Conservation (phyloP, 768 basidiomycete genomes). For the Infundibulicybe gibba region DNA sequence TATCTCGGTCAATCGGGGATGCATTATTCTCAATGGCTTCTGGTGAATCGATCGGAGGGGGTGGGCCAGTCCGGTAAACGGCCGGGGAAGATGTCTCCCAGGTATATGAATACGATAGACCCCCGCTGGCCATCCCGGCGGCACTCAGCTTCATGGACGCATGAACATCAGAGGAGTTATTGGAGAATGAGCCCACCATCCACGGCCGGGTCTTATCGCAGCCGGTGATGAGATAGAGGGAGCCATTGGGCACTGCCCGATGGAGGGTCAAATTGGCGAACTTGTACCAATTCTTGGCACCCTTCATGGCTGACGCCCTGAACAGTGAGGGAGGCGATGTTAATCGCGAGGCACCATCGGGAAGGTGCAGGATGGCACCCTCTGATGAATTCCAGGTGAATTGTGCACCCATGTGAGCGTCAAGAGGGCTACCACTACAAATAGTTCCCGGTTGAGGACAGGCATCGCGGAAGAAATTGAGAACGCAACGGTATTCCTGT, state of each 20-base stretch:
- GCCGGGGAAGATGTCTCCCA: constrained; percentile 10
- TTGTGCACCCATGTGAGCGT: constrained; percentile 3
- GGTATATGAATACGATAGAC: constrained; percentile 6
- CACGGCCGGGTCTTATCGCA: constrained; percentile 14
- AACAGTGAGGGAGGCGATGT: constrained; percentile 9
- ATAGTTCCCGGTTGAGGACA: neutral
- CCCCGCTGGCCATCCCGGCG: neutral
- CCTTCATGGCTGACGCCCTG: constrained; percentile 3
- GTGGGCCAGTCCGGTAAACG: constrained; percentile 9
- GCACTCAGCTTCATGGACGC: constrained; percentile 7
- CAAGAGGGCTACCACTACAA: constrained; percentile 1
- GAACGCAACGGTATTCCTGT: constrained; percentile 8
- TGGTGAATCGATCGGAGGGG: constrained; percentile 3
- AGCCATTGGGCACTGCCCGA: constrained; percentile 10
- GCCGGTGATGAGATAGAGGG: constrained; percentile 16
- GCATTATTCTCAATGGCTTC: constrained; percentile 1
- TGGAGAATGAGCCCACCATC: constrained; percentile 10
- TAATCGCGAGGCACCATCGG: constrained; percentile 8
- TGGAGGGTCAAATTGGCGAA: constrained; percentile 8
- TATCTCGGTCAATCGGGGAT: constrained; percentile 5
- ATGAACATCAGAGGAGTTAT: constrained; percentile 4
- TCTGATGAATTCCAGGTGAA: constrained; percentile 10
- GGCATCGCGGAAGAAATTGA: neutral
- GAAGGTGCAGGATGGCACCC: constrained; percentile 10
- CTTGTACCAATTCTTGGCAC: constrained; percentile 11